Conservation (phyloP, 768 basidiomycete genomes). For the Leccinum fibrillosum region DNA sequence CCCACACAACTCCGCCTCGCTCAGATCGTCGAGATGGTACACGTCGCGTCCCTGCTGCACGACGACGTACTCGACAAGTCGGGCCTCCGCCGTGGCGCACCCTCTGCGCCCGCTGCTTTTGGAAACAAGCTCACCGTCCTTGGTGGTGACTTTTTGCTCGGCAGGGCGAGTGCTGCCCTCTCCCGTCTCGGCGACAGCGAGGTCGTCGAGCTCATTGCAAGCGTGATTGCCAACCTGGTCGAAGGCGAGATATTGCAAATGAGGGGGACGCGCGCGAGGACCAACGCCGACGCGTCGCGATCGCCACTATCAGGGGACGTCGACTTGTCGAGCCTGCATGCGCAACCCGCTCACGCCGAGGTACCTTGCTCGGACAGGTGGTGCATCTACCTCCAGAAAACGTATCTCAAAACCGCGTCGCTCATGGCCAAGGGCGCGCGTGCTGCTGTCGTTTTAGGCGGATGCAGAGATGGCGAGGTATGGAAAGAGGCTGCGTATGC, state of each 20-base stretch:
- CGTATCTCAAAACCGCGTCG: conserved; percentile 89
- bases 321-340: conserved; percentile 41
- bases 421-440: conserved; percentile 86
- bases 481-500: conserved; percentile 91
- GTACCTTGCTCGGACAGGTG: conserved; percentile 48
- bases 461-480: conserved; percentile 68
- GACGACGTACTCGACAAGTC: conserved; percentile 84
- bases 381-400: conserved; percentile 84
- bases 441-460: conserved; percentile 85
- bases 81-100: conserved; percentile 63
- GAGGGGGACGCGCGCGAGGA: conserved; percentile 20
- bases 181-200: conserved; percentile 83
- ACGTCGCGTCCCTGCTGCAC: conserved; percentile 90
- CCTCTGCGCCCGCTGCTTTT: conserved; percentile 71
- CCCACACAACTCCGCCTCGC: conserved; percentile 91
- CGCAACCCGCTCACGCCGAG: conserved; percentile 31
- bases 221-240: conserved; percentile 92
- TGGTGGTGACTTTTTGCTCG: conserved; percentile 93
- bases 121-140: conserved; percentile 94
- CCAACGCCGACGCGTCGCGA: background rate
- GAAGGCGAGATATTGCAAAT: conserved; percentile 93
- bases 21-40: conserved; percentile 97
- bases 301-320: conserved; percentile 4
- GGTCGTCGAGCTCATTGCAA: conserved; percentile 90
- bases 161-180: conserved; percentile 83